phyloP scores from a whole-genome alignment of 1,139 yeast genomes.

The Hansenula lynferdii region DNA sequence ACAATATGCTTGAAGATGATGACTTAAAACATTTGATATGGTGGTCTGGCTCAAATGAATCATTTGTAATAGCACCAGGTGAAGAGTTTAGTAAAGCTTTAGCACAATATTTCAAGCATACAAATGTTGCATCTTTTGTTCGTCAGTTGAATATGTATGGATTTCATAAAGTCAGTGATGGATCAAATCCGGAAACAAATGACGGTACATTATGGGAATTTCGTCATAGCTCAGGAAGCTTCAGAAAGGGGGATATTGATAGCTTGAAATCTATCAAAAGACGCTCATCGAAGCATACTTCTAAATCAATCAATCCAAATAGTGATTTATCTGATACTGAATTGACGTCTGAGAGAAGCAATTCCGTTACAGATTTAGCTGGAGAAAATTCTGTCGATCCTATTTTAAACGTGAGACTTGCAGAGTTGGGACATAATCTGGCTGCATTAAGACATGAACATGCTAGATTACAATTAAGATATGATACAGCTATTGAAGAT shows the following conservation, averaged over 20 bases:
- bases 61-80: slow-evolving; percentile 40
- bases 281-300: slow-evolving; percentile 51
- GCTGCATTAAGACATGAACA: slow-evolving; percentile 35
- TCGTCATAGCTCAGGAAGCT: slow-evolving; percentile 60
- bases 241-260: slow-evolving; percentile 60
- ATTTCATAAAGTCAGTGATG: slow-evolving; percentile 56
- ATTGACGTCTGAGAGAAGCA: slow-evolving; percentile 15
- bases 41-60: slow-evolving; percentile 43
- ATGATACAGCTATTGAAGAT: slow-evolving; percentile 43
- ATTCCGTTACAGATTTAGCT: slow-evolving; percentile 10
- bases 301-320: slow-evolving; percentile 4
- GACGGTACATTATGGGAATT: slow-evolving; percentile 57
- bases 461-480: slow-evolving; percentile 34
- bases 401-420: slow-evolving; percentile 28
- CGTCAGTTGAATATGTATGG: slow-evolving; percentile 80
- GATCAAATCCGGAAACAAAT: slow-evolving; percentile 16
- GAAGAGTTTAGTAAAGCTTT: slow-evolving; percentile 57
- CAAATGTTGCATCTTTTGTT: slow-evolving; percentile 75
- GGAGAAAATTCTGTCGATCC: slow-evolving; percentile 13
- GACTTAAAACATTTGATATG: slow-evolving; percentile 45
- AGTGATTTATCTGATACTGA: slow-evolving; percentile 16
- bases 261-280: slow-evolving; percentile 57
- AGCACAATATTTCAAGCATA: slow-evolving; percentile 67
- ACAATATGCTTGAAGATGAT: slow-evolving; percentile 57
- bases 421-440: slow-evolving; percentile 38